Conservation (phyloP, 306 rosid genomes). For the Acacia acuminata region DNA sequence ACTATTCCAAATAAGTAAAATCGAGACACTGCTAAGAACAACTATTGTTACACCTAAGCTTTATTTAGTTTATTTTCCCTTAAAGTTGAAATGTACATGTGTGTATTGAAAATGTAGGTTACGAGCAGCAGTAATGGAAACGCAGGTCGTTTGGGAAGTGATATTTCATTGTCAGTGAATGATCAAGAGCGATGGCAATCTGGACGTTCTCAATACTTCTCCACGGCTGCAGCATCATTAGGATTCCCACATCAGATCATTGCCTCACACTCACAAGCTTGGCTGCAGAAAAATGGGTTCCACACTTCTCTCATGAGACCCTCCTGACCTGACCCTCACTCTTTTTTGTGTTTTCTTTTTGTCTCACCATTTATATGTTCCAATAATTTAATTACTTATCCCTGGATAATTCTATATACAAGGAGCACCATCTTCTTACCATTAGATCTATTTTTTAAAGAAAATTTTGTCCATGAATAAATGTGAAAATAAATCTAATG, state of each 20-base stretch:
- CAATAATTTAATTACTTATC: background rate
- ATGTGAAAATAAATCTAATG: background rate
- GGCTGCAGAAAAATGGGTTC: conserved; percentile 78
- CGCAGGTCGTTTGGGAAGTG: conserved; percentile 66
- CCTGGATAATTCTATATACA: background rate
- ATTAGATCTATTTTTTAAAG: background rate
- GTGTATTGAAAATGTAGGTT: conserved; percentile 43
- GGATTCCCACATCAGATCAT: conserved; percentile 93
- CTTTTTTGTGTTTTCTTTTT: conserved; percentile 8
- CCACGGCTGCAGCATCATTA: conserved; percentile 99
- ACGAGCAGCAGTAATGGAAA: conserved; percentile 60
- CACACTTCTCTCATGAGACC: conserved; percentile 63
- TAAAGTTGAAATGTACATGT: background rate
- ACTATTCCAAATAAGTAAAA: too few relatives aligned
- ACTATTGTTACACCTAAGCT: background rate
- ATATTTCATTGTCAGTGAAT: conserved; percentile 55
- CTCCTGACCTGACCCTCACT: conserved; percentile 30
- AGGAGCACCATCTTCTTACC: background rate
- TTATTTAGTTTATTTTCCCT: background rate
- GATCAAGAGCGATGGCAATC: conserved; percentile 61
- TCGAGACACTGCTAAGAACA: too few relatives aligned
- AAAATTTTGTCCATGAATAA: background rate
- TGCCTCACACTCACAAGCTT: conserved; percentile 40
- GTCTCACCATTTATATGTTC: conserved; percentile 29
- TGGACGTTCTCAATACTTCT: conserved; percentile 48